Conservation (phyloP, 257 asterid species). For the Jacaranda mimosifolia region DNA sequence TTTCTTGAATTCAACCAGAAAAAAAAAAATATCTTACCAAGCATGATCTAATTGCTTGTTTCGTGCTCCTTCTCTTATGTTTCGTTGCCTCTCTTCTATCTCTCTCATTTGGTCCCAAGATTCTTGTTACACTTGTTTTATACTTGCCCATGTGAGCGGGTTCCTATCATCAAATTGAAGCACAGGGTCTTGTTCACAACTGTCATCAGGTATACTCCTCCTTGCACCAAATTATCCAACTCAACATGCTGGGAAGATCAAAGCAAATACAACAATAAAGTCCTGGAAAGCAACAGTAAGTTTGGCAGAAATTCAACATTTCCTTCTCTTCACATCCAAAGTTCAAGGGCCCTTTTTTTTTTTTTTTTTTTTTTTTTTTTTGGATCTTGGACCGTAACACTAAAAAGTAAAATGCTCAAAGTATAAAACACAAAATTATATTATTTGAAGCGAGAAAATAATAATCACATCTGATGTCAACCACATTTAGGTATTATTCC, state of each 20-base stretch:
- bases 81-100: not conserved
- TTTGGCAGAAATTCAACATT: not conserved
- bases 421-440: too few relatives aligned
- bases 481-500: too few relatives aligned
- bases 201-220: not conserved
- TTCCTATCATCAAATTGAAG: conserved; percentile 16
- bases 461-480: too few relatives aligned
- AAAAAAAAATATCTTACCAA: conserved; percentile 26
- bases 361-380: too few relatives aligned
- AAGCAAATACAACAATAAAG: not conserved
- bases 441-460: too few relatives aligned
- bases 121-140: not conserved
- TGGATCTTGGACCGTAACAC: too few relatives aligned
- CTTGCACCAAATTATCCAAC: not conserved
- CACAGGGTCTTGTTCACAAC: not conserved
- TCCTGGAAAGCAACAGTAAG: not conserved
- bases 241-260: not conserved
- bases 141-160: too few relatives aligned
- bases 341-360: too few relatives aligned
- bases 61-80: not conserved
- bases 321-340: not conserved
- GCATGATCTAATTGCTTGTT: conserved; percentile 28
- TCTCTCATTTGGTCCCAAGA: not conserved
- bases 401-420: too few relatives aligned
- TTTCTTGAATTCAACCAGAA: conserved; percentile 10